A percentile compares a stretch with the other conserved stretches of the same genome.
These are phyloP conservation scores for Blastocystis sp. DNA, from an alignment of 352 stramenopile genomes.

Conservation along the genomic window DNA sequence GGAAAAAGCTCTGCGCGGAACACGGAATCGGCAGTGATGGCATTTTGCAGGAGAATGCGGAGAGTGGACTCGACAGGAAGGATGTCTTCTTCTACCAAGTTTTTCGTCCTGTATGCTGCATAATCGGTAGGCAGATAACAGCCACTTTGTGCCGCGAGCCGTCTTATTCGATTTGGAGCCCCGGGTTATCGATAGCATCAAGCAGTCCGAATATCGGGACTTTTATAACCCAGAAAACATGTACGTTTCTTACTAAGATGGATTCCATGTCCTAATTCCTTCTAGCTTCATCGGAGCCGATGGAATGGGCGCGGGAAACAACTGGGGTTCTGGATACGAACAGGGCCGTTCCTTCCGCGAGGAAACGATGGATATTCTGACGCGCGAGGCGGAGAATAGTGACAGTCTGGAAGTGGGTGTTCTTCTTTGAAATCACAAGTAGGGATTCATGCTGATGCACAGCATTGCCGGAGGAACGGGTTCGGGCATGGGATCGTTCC, in stretches of 20 bases:
- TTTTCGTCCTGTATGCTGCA: not conserved
- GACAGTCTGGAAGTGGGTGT: conserved; percentile 81
- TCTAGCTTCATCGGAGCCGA: conserved; percentile 78
- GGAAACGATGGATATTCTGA: conserved; percentile 98
- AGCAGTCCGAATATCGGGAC: conserved; percentile 85
- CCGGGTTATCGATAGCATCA: conserved; percentile 86
- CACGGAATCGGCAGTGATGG: conserved; percentile 94
- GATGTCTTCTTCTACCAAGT: conserved; percentile 99
- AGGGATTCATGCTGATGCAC: conserved; percentile 94
- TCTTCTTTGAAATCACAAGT: too few relatives aligned
- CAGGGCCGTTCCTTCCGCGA: conserved; percentile 89
- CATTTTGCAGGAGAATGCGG: conserved; percentile 88
- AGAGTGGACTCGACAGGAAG: conserved; percentile 87
- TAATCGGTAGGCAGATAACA: conserved; percentile 84
- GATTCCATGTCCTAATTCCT: not conserved
- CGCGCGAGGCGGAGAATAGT: conserved; percentile 89
- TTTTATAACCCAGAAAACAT: conserved; percentile 99
- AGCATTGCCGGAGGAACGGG: conserved; percentile 97
- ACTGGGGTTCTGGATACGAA: conserved; percentile 85
- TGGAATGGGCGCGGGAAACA: conserved; percentile 86
- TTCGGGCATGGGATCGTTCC: conserved; percentile 95
- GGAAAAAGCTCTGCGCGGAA: conserved; percentile 96
- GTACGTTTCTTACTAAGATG: conserved; percentile 71
- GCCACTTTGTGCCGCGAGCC: conserved; percentile 93
- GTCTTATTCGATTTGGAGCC: conserved; percentile 96